Conservation (phyloP, 352 stramenopile genomes). For the Pythium aphanidermatum region DNA sequence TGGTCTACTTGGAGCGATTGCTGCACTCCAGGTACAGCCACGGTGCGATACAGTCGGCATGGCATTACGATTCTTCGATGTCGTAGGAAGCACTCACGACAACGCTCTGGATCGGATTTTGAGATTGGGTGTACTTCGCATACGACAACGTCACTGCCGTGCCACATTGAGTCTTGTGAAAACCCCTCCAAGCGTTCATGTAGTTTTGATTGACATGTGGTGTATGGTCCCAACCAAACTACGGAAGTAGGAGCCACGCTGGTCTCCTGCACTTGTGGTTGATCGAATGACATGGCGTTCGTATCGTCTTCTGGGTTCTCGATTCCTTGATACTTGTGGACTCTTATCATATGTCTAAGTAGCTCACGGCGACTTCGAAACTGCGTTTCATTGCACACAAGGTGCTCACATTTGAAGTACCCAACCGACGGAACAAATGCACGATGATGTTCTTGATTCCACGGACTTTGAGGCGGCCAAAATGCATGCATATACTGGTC, state of each 20-base stretch:
- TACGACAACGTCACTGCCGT: conserved; percentile 2
- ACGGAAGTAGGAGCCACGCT: neutral
- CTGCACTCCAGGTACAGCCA: conserved; percentile 3
- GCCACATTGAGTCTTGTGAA: conserved; percentile 1
- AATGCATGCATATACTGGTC: conserved; percentile 61
- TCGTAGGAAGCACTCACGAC: conserved; percentile 14
- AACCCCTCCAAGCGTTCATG: conserved; percentile 28
- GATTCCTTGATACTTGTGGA: neutral
- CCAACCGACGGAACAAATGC: conserved; percentile 22
- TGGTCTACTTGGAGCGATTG: neutral
- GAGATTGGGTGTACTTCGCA: conserved; percentile 7
- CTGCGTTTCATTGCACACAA: conserved; percentile 26
- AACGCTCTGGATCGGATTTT: conserved; percentile 3
- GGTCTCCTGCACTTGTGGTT: neutral
- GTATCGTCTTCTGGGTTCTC: neutral
- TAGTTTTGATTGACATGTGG: conserved; percentile 27
- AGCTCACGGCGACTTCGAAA: conserved; percentile 43
- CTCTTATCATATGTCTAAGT: conserved; percentile 2
- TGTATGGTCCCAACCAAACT: conserved; percentile 44
- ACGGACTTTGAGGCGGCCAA: conserved; percentile 42
- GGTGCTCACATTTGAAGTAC: conserved; percentile 34
- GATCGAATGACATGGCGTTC: conserved; percentile 12
- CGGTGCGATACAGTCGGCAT: conserved; percentile 11
- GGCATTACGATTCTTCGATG: conserved; percentile 7
- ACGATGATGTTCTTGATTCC: conserved; percentile 28